Base-by-base conservation (phyloP, 768 basidiomycete species). In the Podaxis rugospora region DNA sequence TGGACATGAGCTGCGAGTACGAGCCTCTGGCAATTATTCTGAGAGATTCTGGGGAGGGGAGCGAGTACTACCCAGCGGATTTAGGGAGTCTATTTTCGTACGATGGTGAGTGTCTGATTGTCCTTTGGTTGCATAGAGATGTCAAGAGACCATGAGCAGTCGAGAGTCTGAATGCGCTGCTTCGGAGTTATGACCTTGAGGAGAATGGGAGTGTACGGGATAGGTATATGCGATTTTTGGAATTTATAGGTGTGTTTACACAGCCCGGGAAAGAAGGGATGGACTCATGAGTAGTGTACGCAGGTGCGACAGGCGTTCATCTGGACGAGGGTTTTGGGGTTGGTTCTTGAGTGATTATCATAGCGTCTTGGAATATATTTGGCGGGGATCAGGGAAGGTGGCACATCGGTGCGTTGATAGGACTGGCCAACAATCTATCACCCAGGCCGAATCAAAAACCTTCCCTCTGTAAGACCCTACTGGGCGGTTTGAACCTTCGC, bases 221-320 rank as follows among this genome's bases (percentile, higher is more conserved):
- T 62, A 84, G 85, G 65, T 69, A 83, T 51, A 84, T 81, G 63
- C 70, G 75, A n/a, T 87, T 88, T 67, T 75, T 87, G 70, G 69
- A 76, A 32, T 80, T 83, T 65, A 81, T 85, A 58, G 86, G 85
- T 81, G 62, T 54, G 39, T 50, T 7, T 28, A 36, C 47, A 14
- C 27, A 35, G 16, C 9, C 3, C n/a, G 35, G 14, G 11, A 11
- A 14, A 25, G 9, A 27, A 5, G 39, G 23, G 25, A 14, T 36
- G 23, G 32, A 42, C 25, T 53, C 18, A 51, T 5, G 37, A 44
- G 11, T 23, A 4, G 37, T 44, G 10, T 27, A 39, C 13, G 14
- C 9, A 53, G 51, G 59, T 21, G 59, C 51, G 42, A 58, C 32
- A 5, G 49, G 47, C 37, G 47, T 58, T 13, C 37, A 14, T 37